A percentile compares a stretch with the other conserved stretches of the same genome.
Conservation (phyloP, 2,329 filamentous ascomycete genomes). For the Neonectria coccinea region DNA sequence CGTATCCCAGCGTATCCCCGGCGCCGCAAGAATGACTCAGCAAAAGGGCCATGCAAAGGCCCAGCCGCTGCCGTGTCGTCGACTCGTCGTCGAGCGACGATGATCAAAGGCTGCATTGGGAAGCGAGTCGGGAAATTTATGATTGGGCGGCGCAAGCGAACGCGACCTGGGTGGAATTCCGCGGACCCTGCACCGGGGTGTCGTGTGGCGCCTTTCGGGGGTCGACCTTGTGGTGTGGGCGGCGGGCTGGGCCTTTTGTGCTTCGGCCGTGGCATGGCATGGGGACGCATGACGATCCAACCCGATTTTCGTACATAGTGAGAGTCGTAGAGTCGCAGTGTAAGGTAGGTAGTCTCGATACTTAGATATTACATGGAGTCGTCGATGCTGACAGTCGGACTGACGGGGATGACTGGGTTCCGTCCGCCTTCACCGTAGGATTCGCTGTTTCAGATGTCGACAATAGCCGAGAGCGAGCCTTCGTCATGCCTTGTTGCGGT, state of each 20-base stretch:
- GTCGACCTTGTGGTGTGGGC: conserved; percentile 1
- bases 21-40: background rate
- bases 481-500: background rate
- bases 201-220: conserved; percentile 9
- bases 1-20: conserved; percentile 2
- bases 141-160: conserved; percentile 48
- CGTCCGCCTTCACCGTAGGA: background rate
- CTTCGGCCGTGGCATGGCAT: conserved; percentile 9
- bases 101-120: conserved; percentile 40
- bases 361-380: background rate
- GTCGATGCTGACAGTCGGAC: background rate
- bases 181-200: conserved; percentile 29
- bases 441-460: background rate
- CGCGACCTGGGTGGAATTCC: conserved; percentile 39
- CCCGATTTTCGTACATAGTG: background rate
- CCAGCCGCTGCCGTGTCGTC: conserved; percentile 15
- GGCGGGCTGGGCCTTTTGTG: conserved; percentile 4
- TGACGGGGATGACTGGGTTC: too few species aligned
- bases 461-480: background rate
- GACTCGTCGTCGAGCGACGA: conserved; percentile 13
- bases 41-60: background rate
- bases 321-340: background rate
- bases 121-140: conserved; percentile 48
- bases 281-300: background rate
- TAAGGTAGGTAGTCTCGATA: background rate